phyloP scores from a whole-genome alignment of 495 filamentous ascomycete species.

The Penicillium odoratum region DNA sequence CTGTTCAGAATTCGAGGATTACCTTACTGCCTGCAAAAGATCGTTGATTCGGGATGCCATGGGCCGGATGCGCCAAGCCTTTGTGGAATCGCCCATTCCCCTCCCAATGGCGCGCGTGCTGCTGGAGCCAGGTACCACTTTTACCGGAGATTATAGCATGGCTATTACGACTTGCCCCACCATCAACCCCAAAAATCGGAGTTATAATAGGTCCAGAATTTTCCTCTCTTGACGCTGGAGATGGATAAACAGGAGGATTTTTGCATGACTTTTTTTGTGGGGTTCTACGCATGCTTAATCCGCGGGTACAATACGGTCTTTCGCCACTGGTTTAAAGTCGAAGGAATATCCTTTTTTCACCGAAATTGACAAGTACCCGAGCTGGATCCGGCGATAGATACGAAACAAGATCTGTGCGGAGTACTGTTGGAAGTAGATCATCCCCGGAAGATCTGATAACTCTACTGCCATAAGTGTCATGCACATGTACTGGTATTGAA shows the following conservation, averaged over 20 bases:
- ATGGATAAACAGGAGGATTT: neutral
- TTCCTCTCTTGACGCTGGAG: neutral
- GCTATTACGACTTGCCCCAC: neutral
- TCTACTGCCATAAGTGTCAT: neutral
- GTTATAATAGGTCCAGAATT: neutral
- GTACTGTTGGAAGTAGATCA: neutral
- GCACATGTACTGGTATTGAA: neutral
- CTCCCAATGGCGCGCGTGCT: neutral
- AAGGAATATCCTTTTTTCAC: neutral
- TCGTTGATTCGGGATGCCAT: conserved; percentile 15
- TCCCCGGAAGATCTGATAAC: conserved; percentile 1
- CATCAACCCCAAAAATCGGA: neutral
- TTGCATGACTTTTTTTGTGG: no score
- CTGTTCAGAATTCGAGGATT: no score
- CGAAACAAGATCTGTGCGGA: conserved; percentile 2
- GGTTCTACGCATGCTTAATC: neutral
- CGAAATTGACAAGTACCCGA: neutral
- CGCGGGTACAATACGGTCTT: neutral
- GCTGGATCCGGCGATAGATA: neutral
- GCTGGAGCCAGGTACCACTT: neutral
- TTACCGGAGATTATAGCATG: neutral
- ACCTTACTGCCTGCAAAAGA: no score
- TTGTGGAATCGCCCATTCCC: conserved; percentile 4
- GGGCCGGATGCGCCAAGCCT: conserved; percentile 20
- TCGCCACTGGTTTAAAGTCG: neutral